These are phyloP conservation scores for Oenanthe javanica DNA, from an alignment of 140 eudicot species.

Conservation along the genomic window DNA sequence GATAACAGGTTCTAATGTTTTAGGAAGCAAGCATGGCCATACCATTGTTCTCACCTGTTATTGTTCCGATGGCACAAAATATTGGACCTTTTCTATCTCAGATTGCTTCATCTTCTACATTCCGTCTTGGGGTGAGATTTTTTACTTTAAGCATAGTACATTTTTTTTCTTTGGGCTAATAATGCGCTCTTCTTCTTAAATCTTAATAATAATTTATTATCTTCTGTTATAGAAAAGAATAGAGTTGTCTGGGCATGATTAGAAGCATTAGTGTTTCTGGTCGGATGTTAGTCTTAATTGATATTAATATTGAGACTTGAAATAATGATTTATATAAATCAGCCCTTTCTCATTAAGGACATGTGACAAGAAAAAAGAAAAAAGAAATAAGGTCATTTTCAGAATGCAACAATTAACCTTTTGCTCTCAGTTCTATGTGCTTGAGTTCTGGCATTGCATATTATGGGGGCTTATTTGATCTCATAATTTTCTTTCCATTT, in stretches of 20 bases:
- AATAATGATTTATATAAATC: not conserved
- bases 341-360: not conserved
- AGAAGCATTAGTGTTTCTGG: not conserved
- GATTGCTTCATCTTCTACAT: slow-evolving; percentile 68
- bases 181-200: not conserved
- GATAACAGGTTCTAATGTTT: slow-evolving; percentile 9
- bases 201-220: not conserved
- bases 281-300: not conserved
- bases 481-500: not conserved
- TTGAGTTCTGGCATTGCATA: not conserved
- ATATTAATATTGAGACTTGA: not conserved
- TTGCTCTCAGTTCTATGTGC: not conserved
- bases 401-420: not conserved
- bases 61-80: slow-evolving; percentile 80
- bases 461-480: not conserved
- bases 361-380: not conserved
- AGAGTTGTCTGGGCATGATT: not conserved
- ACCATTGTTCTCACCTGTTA: slow-evolving; percentile 85
- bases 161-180: not conserved
- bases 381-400: not conserved
- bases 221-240: not conserved
- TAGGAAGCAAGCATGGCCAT: slow-evolving; percentile 94
- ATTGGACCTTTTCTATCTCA: slow-evolving; percentile 75
- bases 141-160: not conserved
- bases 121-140: slow-evolving; percentile 76